Percentiles rank a stretch among this genome's conserved stretches.
phyloP scores from a whole-genome alignment of 257 asterid genomes.

The Penstemon davidsonii region DNA sequence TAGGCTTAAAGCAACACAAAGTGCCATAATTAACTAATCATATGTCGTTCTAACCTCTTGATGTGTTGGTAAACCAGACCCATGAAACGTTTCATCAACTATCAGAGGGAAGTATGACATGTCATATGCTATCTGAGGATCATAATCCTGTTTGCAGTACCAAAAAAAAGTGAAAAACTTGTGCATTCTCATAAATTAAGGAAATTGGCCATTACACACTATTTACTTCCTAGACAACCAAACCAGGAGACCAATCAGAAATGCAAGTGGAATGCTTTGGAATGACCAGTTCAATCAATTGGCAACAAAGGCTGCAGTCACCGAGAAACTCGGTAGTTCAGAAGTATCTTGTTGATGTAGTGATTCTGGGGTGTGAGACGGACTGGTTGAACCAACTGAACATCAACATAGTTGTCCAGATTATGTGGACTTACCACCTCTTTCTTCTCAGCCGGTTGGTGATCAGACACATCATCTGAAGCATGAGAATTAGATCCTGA shows the following conservation, averaged over 20 bases:
- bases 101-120: slow-evolving; percentile 73
- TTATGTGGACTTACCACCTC: slow-evolving; percentile 50
- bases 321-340: slow-evolving; percentile 72
- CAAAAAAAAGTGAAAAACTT: background rate
- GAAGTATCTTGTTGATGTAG: slow-evolving; percentile 66
- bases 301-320: slow-evolving; percentile 36
- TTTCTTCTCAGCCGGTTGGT: slow-evolving; percentile 44
- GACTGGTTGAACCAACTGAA: slow-evolving; percentile 44
- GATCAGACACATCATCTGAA: slow-evolving; percentile 51
- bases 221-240: background rate
- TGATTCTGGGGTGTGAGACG: slow-evolving; percentile 57
- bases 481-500: slow-evolving; percentile 74
- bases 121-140: slow-evolving; percentile 79
- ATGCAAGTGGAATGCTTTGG: background rate
- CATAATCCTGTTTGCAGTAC: slow-evolving; percentile 62
- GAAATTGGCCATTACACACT: slow-evolving; percentile 15
- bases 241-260: slow-evolving; percentile 11
- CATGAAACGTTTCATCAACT: slow-evolving; percentile 72
- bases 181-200: slow-evolving; percentile 17
- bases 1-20: too few species aligned
- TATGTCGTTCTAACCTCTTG: slow-evolving; percentile 68
- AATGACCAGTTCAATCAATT: background rate
- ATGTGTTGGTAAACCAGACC: slow-evolving; percentile 64
- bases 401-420: slow-evolving; percentile 63
- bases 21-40: too few species aligned